Evolutionary conservation across 2,329 filamentous ascomycete species (phyloP), one percentile per base, ranked within the genome.

Genomic region (Aureobasidium melanogenum): DNA sequence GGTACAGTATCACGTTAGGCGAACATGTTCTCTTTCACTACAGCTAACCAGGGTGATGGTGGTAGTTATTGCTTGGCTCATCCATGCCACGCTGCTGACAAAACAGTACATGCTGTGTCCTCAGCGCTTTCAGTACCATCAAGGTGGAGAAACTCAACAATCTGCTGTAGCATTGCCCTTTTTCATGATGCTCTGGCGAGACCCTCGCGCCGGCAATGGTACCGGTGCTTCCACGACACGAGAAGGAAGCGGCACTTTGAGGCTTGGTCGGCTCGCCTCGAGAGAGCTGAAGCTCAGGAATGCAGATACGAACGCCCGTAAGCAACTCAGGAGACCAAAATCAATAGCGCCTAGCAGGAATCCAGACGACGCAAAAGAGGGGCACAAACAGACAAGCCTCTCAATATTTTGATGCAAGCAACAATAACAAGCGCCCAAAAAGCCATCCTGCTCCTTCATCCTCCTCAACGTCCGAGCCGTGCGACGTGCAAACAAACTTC

Each of bases 401-500:
- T 54, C 50, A 17, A 54, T 54, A 54, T 14, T 14, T 54, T 28
- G 50, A 39, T 54, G 52, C 52, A 56, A 56, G 38, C 52, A 56
- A 56, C 26, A 43, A 19, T 24, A 41, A 24, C 22, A 34, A 54
- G 50, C 39, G 54, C 41, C 15, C 30, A n/a, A 28, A 24, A 47
- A 47, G 24, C 54, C 39, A 47, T 32, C 43, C 32, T 44, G 54
- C 39, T 36, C 22, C 32, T 26, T 19, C n/a, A n/a, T n/a, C 26
- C 39, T 32, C 24, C 28, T 28, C 24, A 28, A 28, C 34, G 22
- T 5, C 22, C 50, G 34, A 59, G 44, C 56, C 56, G 56, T 44
- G 32, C 56, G 43, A 39, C 30, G 56, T 48, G 15, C 32, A 32
- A 50, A 59, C 43, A 59, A 39, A 48, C 44, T 59, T 59, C 56